phyloP scores from a whole-genome alignment of 1,139 yeast genomes.

The Protomyces gravidus region DNA sequence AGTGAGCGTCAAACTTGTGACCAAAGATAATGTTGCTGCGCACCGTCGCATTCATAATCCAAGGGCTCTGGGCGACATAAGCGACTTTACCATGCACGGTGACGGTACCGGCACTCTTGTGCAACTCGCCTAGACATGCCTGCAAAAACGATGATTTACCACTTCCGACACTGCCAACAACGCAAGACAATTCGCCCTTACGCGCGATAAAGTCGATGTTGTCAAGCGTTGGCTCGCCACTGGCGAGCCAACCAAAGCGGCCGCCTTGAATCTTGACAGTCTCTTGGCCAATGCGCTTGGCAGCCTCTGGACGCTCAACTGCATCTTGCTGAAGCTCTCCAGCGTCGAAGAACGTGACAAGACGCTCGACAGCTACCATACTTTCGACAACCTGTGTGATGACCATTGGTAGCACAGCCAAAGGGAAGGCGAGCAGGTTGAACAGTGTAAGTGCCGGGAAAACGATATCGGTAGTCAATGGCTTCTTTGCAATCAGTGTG shows the following conservation, averaged over 20 bases:
- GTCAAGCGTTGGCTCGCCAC: conserved; percentile 71
- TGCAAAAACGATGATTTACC: conserved; percentile 89
- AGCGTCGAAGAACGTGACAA: conserved; percentile 64
- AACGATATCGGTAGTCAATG: conserved; percentile 84
- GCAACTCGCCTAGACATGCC: conserved; percentile 78
- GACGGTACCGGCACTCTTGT: conserved; percentile 72
- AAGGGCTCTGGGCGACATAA: conserved; percentile 87
- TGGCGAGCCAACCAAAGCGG: conserved; percentile 86
- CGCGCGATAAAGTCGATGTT: conserved; percentile 63
- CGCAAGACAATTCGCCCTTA: conserved; percentile 79
- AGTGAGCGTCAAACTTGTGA: conserved; percentile 71
- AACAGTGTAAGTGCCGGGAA: conserved; percentile 85
- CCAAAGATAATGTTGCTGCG: conserved; percentile 89
- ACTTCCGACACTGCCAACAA: conserved; percentile 88
- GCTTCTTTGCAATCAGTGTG: conserved; percentile 57
- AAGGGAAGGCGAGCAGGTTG: conserved; percentile 81
- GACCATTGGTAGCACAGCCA: conserved; percentile 90
- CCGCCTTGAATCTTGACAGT: conserved; percentile 68
- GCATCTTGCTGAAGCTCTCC: conserved; percentile 82
- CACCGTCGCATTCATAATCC: conserved; percentile 94
- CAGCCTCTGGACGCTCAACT: conserved; percentile 53
- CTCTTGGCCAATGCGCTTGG: conserved; percentile 56
- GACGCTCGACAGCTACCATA: conserved; percentile 76
- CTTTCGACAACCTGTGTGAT: conserved; percentile 83
- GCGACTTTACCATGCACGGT: conserved; percentile 75